Percentiles rank a stretch among this genome's conserved stretches.
Conservation (phyloP, 208 protist species). For the Perkinsela sp. region DNA sequence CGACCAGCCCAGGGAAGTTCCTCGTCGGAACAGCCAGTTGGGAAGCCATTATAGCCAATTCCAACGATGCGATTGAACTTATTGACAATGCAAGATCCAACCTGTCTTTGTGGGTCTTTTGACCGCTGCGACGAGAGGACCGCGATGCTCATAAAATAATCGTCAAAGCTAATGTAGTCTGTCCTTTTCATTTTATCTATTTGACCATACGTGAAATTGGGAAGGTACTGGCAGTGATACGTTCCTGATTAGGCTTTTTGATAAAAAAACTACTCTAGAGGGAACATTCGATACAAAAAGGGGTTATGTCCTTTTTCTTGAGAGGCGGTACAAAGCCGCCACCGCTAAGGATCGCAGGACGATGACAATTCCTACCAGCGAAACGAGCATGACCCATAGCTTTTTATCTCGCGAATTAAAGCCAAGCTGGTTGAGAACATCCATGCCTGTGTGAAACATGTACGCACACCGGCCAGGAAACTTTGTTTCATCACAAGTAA, state of each 20-base stretch:
- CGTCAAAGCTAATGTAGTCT: constrained; percentile 12
- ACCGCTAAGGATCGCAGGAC: background rate
- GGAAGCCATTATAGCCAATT: constrained; percentile 38
- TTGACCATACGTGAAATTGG: too few relatives aligned
- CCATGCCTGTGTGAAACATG: background rate
- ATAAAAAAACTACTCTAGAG: too few relatives aligned
- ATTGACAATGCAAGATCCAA: constrained; percentile 30
- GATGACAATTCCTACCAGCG: background rate
- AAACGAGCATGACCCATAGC: background rate
- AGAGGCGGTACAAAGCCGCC: background rate
- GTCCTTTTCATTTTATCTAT: constrained; percentile 1
- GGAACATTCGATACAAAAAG: too few relatives aligned
- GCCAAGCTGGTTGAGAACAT: background rate
- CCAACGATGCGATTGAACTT: constrained; percentile 19
- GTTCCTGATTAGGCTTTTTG: too few relatives aligned
- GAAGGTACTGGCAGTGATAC: too few relatives aligned
- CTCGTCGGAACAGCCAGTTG: constrained; percentile 17
- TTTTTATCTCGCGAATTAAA: background rate
- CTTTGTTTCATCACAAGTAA: constrained; percentile 15
- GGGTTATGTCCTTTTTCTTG: too few relatives aligned
- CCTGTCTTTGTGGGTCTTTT: constrained; percentile 23
- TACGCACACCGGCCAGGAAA: constrained; percentile 10
- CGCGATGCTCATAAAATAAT: constrained; percentile 25
- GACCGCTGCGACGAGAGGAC: constrained; percentile 14
- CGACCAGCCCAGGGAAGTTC: constrained; percentile 13